phyloP scores from a whole-genome alignment of 2,329 filamentous ascomycete species.

The Polychaeton citri region DNA sequence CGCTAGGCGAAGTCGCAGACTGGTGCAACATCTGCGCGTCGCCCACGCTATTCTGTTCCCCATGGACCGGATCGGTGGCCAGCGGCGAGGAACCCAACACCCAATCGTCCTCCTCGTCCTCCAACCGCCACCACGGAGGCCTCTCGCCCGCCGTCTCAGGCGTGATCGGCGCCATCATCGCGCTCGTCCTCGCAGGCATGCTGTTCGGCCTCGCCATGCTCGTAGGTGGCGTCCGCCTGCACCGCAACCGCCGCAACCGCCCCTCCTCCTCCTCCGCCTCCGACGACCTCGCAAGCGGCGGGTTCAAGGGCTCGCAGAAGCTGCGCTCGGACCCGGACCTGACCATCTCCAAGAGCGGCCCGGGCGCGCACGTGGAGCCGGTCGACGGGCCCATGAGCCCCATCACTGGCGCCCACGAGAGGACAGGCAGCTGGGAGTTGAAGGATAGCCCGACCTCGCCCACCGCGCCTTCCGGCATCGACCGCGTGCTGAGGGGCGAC shows the following conservation, averaged over 20 bases:
- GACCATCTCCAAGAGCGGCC: slow-evolving; percentile 30
- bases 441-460: slow-evolving; percentile 22
- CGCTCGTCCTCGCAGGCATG: slow-evolving; percentile 32
- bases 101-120: neutral
- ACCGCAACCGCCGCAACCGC: slow-evolving; percentile 13
- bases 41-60: slow-evolving; percentile 36
- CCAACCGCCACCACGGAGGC: neutral
- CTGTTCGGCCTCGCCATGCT: slow-evolving; percentile 30
- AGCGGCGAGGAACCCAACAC: neutral
- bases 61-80: slow-evolving; percentile 19
- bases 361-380: slow-evolving; percentile 19
- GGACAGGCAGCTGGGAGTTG: slow-evolving; percentile 46
- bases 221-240: slow-evolving; percentile 33
- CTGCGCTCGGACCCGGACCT: slow-evolving; percentile 42
- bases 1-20: slow-evolving; percentile 29
- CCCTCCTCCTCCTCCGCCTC: neutral
- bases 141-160: slow-evolving; percentile 37
- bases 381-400: slow-evolving; percentile 13
- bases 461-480: slow-evolving; percentile 8
- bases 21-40: slow-evolving; percentile 42
- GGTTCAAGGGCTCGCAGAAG: slow-evolving; percentile 44
- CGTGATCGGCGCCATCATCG: slow-evolving; percentile 42
- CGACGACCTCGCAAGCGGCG: slow-evolving; percentile 30
- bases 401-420: slow-evolving; percentile 30
- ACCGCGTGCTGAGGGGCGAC: slow-evolving; percentile 13